These are phyloP conservation scores for Cyclostephanos invisitatus DNA, from an alignment of 108 stramenopile species.

Conservation along the genomic window DNA sequence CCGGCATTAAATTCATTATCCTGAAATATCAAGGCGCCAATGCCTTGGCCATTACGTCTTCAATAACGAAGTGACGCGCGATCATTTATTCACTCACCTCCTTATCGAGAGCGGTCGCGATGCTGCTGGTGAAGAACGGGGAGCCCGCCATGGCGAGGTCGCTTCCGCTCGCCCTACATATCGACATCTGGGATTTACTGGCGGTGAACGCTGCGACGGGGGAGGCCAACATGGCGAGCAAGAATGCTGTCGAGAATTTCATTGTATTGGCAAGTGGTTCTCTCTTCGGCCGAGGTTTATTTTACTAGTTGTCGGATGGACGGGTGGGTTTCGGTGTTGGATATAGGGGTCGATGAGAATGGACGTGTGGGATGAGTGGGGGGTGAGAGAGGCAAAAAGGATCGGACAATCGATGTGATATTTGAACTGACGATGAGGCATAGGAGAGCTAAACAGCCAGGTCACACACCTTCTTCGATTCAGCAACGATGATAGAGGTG, in stretches of 20 bases:
- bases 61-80: not conserved
- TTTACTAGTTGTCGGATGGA: not conserved
- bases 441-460: too few species aligned
- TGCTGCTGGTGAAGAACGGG: constrained; percentile 41
- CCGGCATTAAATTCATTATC: not conserved
- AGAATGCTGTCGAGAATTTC: constrained; percentile 22
- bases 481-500: too few species aligned
- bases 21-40: not conserved
- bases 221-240: constrained; percentile 11
- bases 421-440: too few species aligned
- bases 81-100: constrained; percentile 34
- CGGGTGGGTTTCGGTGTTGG: not conserved
- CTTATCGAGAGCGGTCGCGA: constrained; percentile 33
- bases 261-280: not conserved
- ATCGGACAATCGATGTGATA: too few species aligned
- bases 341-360: not conserved
- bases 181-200: constrained; percentile 9
- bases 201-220: constrained; percentile 26
- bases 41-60: not conserved
- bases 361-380: too few species aligned
- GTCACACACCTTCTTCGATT: too few species aligned
- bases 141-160: constrained; percentile 14
- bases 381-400: too few species aligned
- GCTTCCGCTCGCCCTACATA: constrained; percentile 1
- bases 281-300: not conserved